Evolutionary conservation across 768 basidiomycete genomes (phyloP), one percentile per base, ranked within the genome.

Genomic region (Mycena alexandri): DNA sequence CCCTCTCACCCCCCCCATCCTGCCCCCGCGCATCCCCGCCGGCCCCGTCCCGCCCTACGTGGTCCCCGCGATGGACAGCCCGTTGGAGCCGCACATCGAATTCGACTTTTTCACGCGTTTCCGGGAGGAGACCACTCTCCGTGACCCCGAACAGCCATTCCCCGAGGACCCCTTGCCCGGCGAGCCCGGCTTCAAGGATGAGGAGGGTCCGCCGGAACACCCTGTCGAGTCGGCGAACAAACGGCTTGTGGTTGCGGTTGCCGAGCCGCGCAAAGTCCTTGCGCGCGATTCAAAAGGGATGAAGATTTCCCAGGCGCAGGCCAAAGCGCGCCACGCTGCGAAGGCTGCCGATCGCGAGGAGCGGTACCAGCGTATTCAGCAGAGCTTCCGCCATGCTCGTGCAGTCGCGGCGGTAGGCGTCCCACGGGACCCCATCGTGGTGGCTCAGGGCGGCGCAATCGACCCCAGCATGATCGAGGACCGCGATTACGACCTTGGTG

Each of bases 91-190:
- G 2, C 57, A 59, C 21, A n/a, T 59, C 33, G 13, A 34, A 21
- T 59, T 59, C 57, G 9, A 34, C 17, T 59, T 59, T 10, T 19
- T 33, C 12, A 16, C 25, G 2, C 43, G 57, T 5, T 29, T 59
- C 14, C 7, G 13, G 9, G 29, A 59, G 21, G 57, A 59, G 11
- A 29, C 34, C 0, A 13, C 3, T 2, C 57, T 59, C 19, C 33
- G 57, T 19, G 44, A 59, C 11, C 57, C 57, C 6, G 29, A 33
- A n/a, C 57, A 59, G 44, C 29, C 57, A 2, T 59, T 46, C 21
- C 33, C 33, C 12, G 57, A 16, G n/a, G 44, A 59, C n/a, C 57
- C n/a, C 9, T 44, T 59, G 3, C 11, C 57, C 2, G 21, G 12
- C 5, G 54, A 55, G 12, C n/a, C n/a, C n/a, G n/a, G n/a, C n/a